Evolutionary conservation across 31 red algal species (phyloP), one percentile per base, ranked within the genome.

Genomic region (Endocladia muricata): DNA sequence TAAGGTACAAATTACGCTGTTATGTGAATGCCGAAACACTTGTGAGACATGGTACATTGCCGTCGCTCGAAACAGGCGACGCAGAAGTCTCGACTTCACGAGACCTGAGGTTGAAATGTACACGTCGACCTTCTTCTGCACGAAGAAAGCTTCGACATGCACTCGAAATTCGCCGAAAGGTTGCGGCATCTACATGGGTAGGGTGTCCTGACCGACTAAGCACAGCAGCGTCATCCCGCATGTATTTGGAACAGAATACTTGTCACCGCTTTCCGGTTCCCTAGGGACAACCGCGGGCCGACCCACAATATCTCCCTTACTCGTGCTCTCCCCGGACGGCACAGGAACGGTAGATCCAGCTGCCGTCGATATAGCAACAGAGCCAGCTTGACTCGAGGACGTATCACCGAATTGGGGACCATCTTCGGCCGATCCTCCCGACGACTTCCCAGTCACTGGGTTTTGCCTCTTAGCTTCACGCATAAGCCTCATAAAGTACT

Each of bases 161-260:
- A 23, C 7, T 2, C 15, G 4, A 3, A 17, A 57, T n/a, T 32
- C 28, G 15, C 9, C 23, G 3, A 23, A 58, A 1, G 22, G 44
- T 32, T 26, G 47, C 5, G 8, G 9, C 21, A 3, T 13, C 43
- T 61, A 72, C 5, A 41, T 35, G 57, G 61, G 61, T 44, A 91
- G 72, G 6, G 84, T 93, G 61, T 97, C 94, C 67, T 97, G 70
- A 13, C 83, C 94, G 1, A 97, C 94, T 3, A 97, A 79, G 26
- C 83, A 97, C 43, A 97, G 70, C 55, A 97, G 61, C 33, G 82
- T 81, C 70, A 97, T 87, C 6, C 94, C 94, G 68, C 94, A 97
- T 15, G 80, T 73, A 31, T 88, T 84, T 34, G 94, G 94, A 33
- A 97, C 94, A 36, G 94, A 88, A 49, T 82, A 80, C 71, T 74